These are phyloP conservation scores for Trametes polyzona DNA, from an alignment of 1,284 basidiomycete genomes.

Conservation along the genomic window DNA sequence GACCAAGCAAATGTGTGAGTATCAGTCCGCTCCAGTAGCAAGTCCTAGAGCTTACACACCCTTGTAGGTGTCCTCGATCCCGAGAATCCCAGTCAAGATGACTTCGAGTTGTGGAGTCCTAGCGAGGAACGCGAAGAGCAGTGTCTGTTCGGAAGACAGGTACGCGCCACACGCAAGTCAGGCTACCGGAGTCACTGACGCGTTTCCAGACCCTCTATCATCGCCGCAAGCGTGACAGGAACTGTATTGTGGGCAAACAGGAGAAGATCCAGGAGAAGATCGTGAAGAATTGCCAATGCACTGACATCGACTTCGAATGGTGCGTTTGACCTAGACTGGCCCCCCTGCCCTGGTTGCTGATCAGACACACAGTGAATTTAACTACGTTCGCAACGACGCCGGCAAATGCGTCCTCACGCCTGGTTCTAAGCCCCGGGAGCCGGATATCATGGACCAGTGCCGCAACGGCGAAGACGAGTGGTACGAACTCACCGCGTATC, in stretches of 20 bases:
- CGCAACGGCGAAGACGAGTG: constrained; percentile 71
- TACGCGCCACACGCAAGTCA: constrained; percentile 34
- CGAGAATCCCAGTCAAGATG: constrained; percentile 79
- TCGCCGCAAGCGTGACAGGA: constrained; percentile 77
- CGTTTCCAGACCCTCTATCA: constrained; percentile 77
- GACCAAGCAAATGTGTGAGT: constrained; percentile 75
- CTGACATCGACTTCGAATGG: constrained; percentile 88
- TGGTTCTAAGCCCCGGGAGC: constrained; percentile 40
- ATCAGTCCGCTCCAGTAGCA: neutral
- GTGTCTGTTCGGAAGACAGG: constrained; percentile 88
- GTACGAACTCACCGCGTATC: constrained; percentile 91
- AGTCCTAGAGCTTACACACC: constrained; percentile 17
- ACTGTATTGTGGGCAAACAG: constrained; percentile 83
- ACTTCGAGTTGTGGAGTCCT: constrained; percentile 96
- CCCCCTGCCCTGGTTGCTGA: neutral
- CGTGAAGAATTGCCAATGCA: constrained; percentile 77
- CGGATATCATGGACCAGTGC: constrained; percentile 52
- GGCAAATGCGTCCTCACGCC: constrained; percentile 78
- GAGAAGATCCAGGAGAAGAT: constrained; percentile 56
- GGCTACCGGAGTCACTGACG: neutral
- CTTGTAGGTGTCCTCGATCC: constrained; percentile 65
- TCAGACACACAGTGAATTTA: constrained; percentile 76
- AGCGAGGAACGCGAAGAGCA: constrained; percentile 78
- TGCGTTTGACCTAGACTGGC: constrained; percentile 39
- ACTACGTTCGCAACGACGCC: constrained; percentile 69